phyloP scores from a whole-genome alignment of 169 alveolate species.

The Plasmodium gonderi region DNA sequence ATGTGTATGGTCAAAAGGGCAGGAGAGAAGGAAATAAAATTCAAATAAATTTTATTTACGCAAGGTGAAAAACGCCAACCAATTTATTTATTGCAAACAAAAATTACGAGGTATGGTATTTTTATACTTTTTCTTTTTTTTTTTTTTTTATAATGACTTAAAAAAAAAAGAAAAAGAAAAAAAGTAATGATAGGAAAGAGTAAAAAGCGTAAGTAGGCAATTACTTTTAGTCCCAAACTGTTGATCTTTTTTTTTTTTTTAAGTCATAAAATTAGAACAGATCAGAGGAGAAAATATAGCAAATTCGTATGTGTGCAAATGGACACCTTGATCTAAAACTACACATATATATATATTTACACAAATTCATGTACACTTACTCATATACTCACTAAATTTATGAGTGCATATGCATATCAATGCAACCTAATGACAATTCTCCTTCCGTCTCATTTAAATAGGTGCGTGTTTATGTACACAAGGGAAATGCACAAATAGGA shows the following conservation, averaged over 20 bases:
- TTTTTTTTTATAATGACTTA: no score
- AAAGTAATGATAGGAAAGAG: not conserved
- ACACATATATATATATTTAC: not conserved
- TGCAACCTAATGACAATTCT: not conserved
- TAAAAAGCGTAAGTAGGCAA: not conserved
- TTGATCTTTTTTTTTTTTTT: slow-evolving; percentile 7
- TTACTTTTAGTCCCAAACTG: not conserved
- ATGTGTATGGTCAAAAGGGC: no score
- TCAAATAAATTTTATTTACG: no score
- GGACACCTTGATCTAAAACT: not conserved
- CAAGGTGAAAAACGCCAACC: no score
- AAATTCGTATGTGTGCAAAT: not conserved
- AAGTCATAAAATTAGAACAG: not conserved
- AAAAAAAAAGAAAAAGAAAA: not conserved
- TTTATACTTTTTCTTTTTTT: no score
- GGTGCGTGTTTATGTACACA: not conserved
- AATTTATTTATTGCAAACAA: no score
- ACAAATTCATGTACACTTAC: not conserved
- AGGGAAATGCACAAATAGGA: no score
- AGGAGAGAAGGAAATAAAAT: not conserved
- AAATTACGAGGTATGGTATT: no score
- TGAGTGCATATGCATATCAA: no score
- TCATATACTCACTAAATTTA: no score
- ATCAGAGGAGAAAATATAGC: not conserved
- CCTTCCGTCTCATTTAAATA: not conserved